phyloP scores from a whole-genome alignment of 139 green algal genomes.

The Haematococcus sp. region DNA sequence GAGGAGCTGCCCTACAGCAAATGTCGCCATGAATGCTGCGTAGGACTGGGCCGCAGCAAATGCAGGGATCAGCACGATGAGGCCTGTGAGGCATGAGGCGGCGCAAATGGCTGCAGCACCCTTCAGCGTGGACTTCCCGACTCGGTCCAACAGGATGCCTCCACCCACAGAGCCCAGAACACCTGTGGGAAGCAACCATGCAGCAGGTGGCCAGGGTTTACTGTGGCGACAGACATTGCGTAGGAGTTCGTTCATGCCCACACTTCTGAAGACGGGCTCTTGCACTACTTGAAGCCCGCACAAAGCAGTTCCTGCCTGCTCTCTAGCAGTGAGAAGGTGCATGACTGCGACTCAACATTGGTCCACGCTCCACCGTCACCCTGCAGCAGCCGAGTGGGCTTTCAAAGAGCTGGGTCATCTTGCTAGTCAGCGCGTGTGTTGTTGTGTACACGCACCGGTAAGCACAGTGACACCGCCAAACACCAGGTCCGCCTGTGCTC shows the following conservation, averaged over 20 bases:
- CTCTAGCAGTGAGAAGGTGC: too few species aligned
- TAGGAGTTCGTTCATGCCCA: too few species aligned
- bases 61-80: constrained; percentile 51
- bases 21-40: constrained; percentile 51
- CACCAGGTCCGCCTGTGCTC: constrained; percentile 62
- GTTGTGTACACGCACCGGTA: constrained; percentile 50
- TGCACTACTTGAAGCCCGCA: too few species aligned
- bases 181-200: constrained; percentile 39
- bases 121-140: constrained; percentile 56
- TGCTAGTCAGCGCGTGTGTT: too few species aligned
- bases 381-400: too few species aligned
- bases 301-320: too few species aligned
- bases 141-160: constrained; percentile 73
- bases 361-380: too few species aligned
- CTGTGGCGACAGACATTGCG: too few species aligned
- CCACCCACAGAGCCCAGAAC: constrained; percentile 75
- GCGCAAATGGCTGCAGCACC: constrained; percentile 66
- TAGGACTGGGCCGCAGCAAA: constrained; percentile 60
- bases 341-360: too few species aligned
- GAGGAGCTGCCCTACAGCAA: constrained; percentile 65
- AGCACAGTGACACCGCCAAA: constrained; percentile 90
- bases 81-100: constrained; percentile 39
- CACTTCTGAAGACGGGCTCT: too few species aligned
- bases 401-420: too few species aligned
- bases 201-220: too few species aligned